Base-by-base conservation (phyloP, 2,329 filamentous ascomycete genomes). In the Helotiales sp. region DNA sequence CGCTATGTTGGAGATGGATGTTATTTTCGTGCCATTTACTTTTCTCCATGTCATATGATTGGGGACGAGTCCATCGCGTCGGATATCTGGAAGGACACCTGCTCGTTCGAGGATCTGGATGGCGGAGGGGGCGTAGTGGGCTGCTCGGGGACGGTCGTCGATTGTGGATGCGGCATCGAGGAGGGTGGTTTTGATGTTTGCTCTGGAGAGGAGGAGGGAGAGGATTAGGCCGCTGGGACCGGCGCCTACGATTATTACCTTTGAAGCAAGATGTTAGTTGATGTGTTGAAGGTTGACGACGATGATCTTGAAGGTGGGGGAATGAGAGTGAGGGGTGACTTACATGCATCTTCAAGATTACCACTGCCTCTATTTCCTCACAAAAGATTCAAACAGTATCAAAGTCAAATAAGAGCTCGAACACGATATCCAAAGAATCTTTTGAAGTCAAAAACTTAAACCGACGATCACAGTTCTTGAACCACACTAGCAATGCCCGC, bases 71-170 rank as follows among this genome's bases (percentile, higher is more conserved):
- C 79, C 76, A 17, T 72, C 68, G 8, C 69, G 66, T 22, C 74
- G 73, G 13, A 81, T 72, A 64, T 80, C 76, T n/a, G 79, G 77
- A 17, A 87, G 72, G 10, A 87, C 77, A 0, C 84, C 84, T 0
- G 84, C 84, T n/a, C 81, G 77, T 38, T 74, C 68, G 49, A 88
- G 76, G 57, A 85, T 83, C 36, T 79, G 80, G 42, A 84, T 78
- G 1, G 83, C 83, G 0, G 83, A 77, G 0, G 81, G 76, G 3
- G 80, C 82, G 67, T 86, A 87, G 70, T 86, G 82, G 2, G 84
- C 81, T 13, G 85, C 85, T 27, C 85, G 81, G 0, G 85, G 85
- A 57, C 83, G 82, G 57, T 79, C 75, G 72, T 86, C 82, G 46
- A 87, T 75, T 54, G 79, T 73, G 25, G 75, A 68, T 1, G 79